Base-by-base conservation (phyloP, 345 rosid genomes). In the Euphorbia tirucalli region DNA sequence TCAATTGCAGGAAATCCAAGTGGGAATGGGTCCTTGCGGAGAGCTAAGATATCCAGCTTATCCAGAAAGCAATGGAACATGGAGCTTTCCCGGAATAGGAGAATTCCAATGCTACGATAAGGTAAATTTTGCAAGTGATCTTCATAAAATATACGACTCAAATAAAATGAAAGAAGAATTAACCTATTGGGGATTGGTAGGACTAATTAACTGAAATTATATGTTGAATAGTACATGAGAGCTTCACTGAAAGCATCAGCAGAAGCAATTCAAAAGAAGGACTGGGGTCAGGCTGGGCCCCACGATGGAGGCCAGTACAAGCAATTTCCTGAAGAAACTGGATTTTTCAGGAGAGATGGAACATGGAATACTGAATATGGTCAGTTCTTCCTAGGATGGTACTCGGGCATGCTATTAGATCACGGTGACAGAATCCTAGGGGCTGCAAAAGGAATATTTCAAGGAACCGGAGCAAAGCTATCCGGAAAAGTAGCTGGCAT, bases 61-160 rank as follows among this genome's bases (percentile, higher is more conserved):
- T 79, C 99, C 97, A 57, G 97, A 95, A 84, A 90, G 90, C 89
- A 87, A 92, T 1, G 97, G 99, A 48, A 88, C 93, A 19, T 95
- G 97, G 99, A 88, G 74, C 55, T 90, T 90, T 78, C 97, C 97
- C 0, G 97, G 99, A 80, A 95, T 92, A 56, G 97, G 97, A 76
- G 99, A 95, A 85, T 95, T 95, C 82, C 99, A 92, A 78, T 95
- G 97, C 86, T 89, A 90, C 32, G 99, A 95, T 78, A 92, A 92
- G 97, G 97, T 92, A 83, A 77, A 65, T 7, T 18, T 75, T 66
- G 21, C 31, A 37, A 65, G 30, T 74, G 24, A 5, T n/a, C 56
- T 21, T 71, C 31, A 7, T 54, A 5, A 1, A 66, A 37, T 52
- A 49, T n/a, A 78, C 2, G 21, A 2, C 16, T 41, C 3, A 46